Conservation (phyloP, 116 monocot species). For the Iris pallida region DNA sequence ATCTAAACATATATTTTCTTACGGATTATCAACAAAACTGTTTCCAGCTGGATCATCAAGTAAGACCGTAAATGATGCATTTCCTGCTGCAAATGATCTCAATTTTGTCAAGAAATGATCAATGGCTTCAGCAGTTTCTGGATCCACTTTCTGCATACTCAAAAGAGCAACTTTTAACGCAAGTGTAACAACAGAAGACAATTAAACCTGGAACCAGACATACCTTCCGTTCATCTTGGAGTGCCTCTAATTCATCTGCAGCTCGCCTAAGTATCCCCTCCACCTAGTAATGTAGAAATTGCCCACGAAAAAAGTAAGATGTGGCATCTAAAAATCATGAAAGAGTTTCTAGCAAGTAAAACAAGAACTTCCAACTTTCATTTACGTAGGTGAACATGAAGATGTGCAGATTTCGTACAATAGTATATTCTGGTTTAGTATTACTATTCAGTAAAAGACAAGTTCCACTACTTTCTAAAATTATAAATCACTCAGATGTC, state of each 20-base stretch:
- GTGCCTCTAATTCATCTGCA: slow-evolving; percentile 62
- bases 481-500: no score
- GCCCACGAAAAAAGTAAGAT: neutral
- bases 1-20: slow-evolving; percentile 17
- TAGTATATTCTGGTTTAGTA: no score
- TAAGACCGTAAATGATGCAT: slow-evolving; percentile 71
- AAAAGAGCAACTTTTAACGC: slow-evolving; percentile 4
- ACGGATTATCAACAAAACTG: slow-evolving; percentile 95
- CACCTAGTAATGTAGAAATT: slow-evolving; percentile 37
- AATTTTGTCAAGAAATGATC: slow-evolving; percentile 77
- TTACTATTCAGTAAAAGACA: no score
- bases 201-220: slow-evolving; percentile 1
- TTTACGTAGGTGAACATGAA: neutral
- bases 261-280: slow-evolving; percentile 84
- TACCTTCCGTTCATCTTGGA: slow-evolving; percentile 92
- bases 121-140: slow-evolving; percentile 80
- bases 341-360: neutral
- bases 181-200: neutral
- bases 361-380: neutral
- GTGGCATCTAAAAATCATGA: neutral
- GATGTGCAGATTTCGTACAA: no score
- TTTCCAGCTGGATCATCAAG: slow-evolving; percentile 98
- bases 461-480: no score
- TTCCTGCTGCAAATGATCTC: slow-evolving; percentile 61
- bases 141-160: slow-evolving; percentile 69